Evolutionary conservation across 495 filamentous ascomycete species (phyloP).

Genomic region (Annulohypoxylon maeteangense): DNA sequence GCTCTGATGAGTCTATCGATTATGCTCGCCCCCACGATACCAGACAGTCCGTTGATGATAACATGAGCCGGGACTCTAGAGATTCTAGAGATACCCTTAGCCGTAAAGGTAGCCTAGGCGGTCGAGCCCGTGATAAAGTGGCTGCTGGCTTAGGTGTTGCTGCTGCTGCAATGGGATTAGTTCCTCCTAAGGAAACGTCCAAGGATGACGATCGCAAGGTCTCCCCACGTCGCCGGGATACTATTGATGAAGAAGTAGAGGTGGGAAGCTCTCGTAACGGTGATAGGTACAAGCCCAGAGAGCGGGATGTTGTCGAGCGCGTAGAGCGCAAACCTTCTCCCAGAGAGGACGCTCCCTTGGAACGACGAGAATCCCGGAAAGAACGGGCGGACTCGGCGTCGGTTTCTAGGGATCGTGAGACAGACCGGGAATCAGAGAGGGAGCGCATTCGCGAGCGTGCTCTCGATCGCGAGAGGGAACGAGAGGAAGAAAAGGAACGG

Average conservation of each 20-base stretch:
- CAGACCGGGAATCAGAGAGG: slow-evolving; percentile 52
- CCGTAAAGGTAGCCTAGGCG: slow-evolving; percentile 41
- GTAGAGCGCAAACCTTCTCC: slow-evolving; percentile 32
- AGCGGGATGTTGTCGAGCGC: slow-evolving; percentile 33
- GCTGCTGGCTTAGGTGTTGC: slow-evolving; percentile 50
- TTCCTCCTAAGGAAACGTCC: slow-evolving; percentile 28
- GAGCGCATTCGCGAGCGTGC: slow-evolving; percentile 50
- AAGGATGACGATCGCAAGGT: slow-evolving; percentile 50
- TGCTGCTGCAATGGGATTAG: slow-evolving; percentile 53
- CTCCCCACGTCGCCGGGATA: slow-evolving; percentile 41
- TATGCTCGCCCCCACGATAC: slow-evolving; percentile 34
- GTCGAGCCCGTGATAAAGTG: slow-evolving; percentile 51
- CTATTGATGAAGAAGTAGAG: slow-evolving; percentile 37
- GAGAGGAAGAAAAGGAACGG: slow-evolving; percentile 27
- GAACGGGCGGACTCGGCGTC: slow-evolving; percentile 36
- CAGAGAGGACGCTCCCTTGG: slow-evolving; percentile 38
- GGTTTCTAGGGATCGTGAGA: slow-evolving; percentile 48
- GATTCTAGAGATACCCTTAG: slow-evolving; percentile 43
- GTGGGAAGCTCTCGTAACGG: slow-evolving; percentile 16
- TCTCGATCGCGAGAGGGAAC: slow-evolving; percentile 45
- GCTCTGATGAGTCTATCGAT: slow-evolving; percentile 51
- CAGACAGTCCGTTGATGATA: slow-evolving; percentile 35
- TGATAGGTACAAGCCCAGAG: slow-evolving; percentile 37
- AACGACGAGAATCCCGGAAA: slow-evolving; percentile 46
- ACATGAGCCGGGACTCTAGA: slow-evolving; percentile 27